Percentiles rank a stretch among this genome's conserved stretches.
Evolutionary conservation across 352 stramenopile genomes (phyloP).

Genomic region (Porosira glacialis): DNA sequence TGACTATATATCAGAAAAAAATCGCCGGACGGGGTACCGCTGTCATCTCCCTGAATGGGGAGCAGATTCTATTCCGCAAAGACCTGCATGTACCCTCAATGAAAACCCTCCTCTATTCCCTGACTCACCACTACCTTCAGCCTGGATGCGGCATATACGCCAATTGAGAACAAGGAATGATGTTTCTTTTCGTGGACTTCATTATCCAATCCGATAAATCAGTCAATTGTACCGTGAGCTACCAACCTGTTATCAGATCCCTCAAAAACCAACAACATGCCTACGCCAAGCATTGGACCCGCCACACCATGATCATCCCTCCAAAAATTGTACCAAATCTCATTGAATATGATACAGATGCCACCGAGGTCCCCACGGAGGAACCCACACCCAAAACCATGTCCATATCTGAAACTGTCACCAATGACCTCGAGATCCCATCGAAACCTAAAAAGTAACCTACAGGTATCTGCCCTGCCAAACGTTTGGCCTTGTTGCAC

Average conservation of each 20-base stretch:
- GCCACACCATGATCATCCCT: too few species aligned
- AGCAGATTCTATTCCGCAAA: constrained; percentile 11
- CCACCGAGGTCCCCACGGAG: background rate
- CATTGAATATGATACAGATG: too few species aligned
- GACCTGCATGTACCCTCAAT: constrained; percentile 23
- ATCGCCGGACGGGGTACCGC: constrained; percentile 8
- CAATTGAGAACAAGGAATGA: background rate
- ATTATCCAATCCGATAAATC: constrained; percentile 13
- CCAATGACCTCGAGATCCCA: background rate
- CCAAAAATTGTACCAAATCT: too few species aligned
- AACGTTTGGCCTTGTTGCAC: background rate
- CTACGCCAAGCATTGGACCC: constrained; percentile 4
- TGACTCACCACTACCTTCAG: constrained; percentile 1
- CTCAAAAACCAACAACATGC: background rate
- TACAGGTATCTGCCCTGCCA: too few species aligned
- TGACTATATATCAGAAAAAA: constrained; percentile 7
- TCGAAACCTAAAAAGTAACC: background rate
- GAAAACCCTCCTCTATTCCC: constrained; percentile 4
- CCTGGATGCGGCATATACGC: constrained; percentile 16
- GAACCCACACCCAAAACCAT: background rate
- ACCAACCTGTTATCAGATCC: background rate
- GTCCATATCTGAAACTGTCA: background rate
- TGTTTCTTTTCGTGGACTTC: constrained; percentile 24
- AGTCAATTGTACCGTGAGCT: constrained; percentile 3
- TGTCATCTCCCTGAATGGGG: constrained; percentile 20